Evolutionary conservation across 2,329 filamentous ascomycete genomes (phyloP).

Genomic region (Gaeumannomyces sp.): DNA sequence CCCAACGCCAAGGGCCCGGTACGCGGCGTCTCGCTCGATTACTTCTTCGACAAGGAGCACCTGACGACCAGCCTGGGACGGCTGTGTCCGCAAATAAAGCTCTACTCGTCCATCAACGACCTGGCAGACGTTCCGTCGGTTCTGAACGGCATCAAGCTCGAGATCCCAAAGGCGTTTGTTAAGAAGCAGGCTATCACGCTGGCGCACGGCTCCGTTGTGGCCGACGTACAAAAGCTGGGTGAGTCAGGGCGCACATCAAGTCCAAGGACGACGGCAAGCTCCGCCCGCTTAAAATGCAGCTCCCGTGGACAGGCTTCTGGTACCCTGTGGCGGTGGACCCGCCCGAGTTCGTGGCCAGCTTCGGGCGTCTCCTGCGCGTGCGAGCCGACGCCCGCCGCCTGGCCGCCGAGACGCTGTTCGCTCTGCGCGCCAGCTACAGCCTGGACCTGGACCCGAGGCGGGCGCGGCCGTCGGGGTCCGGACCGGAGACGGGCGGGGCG

Average conservation of each 20-base stretch:
- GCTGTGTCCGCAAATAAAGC: conserved; percentile 30
- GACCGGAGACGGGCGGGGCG: conserved; percentile 8
- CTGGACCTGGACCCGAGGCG: conserved; percentile 23
- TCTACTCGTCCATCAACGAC: conserved; percentile 28
- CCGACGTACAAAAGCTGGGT: conserved; percentile 16
- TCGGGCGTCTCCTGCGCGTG: conserved; percentile 33
- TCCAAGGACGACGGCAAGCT: conserved; percentile 20
- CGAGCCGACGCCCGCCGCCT: conserved; percentile 27
- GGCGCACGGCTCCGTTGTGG: conserved; percentile 22
- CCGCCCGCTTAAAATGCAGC: conserved; percentile 22
- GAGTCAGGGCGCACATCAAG: conserved; percentile 17
- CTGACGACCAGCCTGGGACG: conserved; percentile 22
- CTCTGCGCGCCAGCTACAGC: conserved; percentile 16
- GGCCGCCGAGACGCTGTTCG: conserved; percentile 28
- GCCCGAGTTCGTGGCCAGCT: conserved; percentile 24
- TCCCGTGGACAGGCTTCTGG: conserved; percentile 22
- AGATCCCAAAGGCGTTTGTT: conserved; percentile 10
- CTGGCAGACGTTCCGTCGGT: conserved; percentile 27
- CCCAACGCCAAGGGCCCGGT: conserved; percentile 21
- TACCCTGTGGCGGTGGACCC: conserved; percentile 28
- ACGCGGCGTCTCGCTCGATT: conserved; percentile 24
- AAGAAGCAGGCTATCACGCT: background rate
- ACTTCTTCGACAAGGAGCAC: conserved; percentile 29
- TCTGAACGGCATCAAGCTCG: conserved; percentile 18
- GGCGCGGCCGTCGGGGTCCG: conserved; percentile 9